phyloP scores from a whole-genome alignment of 1,284 basidiomycete genomes.

The Fomitiporia mediterranea region DNA sequence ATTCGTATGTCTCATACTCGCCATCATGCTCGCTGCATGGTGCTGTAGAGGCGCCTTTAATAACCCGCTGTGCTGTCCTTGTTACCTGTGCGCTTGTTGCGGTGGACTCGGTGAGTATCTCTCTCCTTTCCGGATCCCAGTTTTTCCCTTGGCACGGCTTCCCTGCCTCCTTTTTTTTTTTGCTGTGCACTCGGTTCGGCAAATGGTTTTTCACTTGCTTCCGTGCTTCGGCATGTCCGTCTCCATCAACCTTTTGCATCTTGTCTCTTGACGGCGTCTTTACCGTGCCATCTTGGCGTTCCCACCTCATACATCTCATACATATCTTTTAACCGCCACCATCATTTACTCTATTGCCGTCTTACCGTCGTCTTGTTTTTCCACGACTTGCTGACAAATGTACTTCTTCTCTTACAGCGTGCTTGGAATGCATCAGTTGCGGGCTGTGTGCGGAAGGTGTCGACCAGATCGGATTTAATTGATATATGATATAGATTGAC shows the following conservation, averaged over 20 bases:
- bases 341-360: background rate
- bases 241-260: background rate
- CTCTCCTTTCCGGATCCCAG: slow-evolving; percentile 6
- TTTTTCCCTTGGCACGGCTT: background rate
- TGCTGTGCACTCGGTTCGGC: background rate
- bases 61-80: slow-evolving; percentile 58
- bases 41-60: slow-evolving; percentile 55
- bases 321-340: background rate
- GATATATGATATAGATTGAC: background rate
- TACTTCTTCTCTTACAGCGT: slow-evolving; percentile 32
- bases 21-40: slow-evolving; percentile 51
- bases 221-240: background rate
- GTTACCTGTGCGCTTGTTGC: slow-evolving; percentile 61
- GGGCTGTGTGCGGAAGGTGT: slow-evolving; percentile 48
- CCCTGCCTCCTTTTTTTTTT: background rate
- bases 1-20: slow-evolving; percentile 54
- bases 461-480: slow-evolving; percentile 26
- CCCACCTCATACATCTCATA: background rate
- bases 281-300: background rate
- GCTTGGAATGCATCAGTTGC: slow-evolving; percentile 51
- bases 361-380: background rate
- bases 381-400: background rate
- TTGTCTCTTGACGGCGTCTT: background rate
- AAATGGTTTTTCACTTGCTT: background rate
- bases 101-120: slow-evolving; percentile 50